Base-by-base conservation (phyloP, 805 yeast genomes). In the Wickerhamiella vanderwaltii region DNA sequence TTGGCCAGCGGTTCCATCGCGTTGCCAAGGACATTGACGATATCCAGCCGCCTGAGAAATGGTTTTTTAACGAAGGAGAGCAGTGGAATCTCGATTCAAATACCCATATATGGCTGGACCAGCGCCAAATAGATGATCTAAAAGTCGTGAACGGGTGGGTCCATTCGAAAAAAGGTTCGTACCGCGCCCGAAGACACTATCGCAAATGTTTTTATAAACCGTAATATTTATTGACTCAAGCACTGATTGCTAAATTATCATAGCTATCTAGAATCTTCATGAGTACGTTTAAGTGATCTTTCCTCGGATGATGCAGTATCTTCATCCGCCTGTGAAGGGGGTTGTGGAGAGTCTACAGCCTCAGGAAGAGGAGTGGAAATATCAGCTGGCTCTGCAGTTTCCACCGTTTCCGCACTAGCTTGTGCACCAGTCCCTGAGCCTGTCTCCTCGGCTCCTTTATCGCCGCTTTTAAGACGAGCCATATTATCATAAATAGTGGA, bases 31-130 rank as follows among this genome's bases (percentile, higher is more conserved):
- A 61, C 25, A 54, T 86, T 15, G 62, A 66, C 2, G 73, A 74
- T 16, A 73, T 86, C 1, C 49, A 54, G 24, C 77, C 93, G 1
- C 95, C 95, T 1, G 53, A 53, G 9, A 77, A 75, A 7, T 86
- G 95, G 95, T 66, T 67, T 46, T 86, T 75, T 56, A 78, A 73
- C 45, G 60, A 61, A 20, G 71, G 69, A 19, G 68, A 70, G 34
- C 63, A 65, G 11, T 86, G 95, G 95, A 59, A 59, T 38, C 62
- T 77, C 9, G 95, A 85, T 52, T 49, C 52, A 9, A 57, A 71
- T 29, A 75, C 79, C 0, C 47, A 45, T 1, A 52, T 51, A 3
- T 82, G 88, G 78, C 64, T 75, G 5, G 39, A 49, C 0, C 71
- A 67, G 23, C 63, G 78, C 24, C 66, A 66, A 1, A 45, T 66